These are phyloP conservation scores for Scleromitrula shiraiana DNA, from an alignment of 2,329 filamentous ascomycete genomes.

Conservation along the genomic window DNA sequence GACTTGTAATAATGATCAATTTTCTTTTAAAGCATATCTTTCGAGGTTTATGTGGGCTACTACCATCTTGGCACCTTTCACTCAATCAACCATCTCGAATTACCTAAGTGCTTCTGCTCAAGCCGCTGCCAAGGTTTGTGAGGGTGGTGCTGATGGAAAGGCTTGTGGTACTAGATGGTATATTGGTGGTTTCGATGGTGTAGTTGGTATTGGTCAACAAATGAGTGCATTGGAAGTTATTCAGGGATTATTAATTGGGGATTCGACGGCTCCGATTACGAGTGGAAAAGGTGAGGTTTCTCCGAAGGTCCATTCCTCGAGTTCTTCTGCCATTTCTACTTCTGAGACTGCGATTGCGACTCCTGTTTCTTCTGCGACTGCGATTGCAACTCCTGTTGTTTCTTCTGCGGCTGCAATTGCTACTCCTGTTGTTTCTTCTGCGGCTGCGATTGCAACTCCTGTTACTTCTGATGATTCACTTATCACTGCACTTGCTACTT, in stretches of 20 bases:
- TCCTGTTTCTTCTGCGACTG: background rate
- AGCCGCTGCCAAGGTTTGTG: slow-evolving; percentile 50
- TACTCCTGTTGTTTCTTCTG: background rate
- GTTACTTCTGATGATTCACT: background rate
- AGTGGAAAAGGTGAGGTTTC: too few relatives aligned
- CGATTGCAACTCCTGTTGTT: background rate
- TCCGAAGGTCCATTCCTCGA: slow-evolving; percentile 14
- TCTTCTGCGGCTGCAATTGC: background rate
- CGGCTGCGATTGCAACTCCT: background rate
- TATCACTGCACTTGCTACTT: too few relatives aligned
- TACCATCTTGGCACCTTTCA: slow-evolving; percentile 47
- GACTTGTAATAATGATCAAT: slow-evolving; percentile 55
- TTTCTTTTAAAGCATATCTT: slow-evolving; percentile 61
- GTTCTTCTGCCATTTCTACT: background rate
- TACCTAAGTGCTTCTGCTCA: slow-evolving; percentile 44
- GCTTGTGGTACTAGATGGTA: slow-evolving; percentile 57
- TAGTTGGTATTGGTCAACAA: slow-evolving; percentile 51
- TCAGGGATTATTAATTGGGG: slow-evolving; percentile 46
- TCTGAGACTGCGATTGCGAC: background rate
- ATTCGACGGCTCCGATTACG: slow-evolving; percentile 24
- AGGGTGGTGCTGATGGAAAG: slow-evolving; percentile 44
- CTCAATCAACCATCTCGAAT: slow-evolving; percentile 38
- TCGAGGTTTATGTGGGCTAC: slow-evolving; percentile 56
- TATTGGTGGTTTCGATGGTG: slow-evolving; percentile 46
- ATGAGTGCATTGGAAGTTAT: slow-evolving; percentile 58